Base-by-base conservation (phyloP, 2,329 filamentous ascomycete genomes). In the Periglandula ipomoeae region DNA sequence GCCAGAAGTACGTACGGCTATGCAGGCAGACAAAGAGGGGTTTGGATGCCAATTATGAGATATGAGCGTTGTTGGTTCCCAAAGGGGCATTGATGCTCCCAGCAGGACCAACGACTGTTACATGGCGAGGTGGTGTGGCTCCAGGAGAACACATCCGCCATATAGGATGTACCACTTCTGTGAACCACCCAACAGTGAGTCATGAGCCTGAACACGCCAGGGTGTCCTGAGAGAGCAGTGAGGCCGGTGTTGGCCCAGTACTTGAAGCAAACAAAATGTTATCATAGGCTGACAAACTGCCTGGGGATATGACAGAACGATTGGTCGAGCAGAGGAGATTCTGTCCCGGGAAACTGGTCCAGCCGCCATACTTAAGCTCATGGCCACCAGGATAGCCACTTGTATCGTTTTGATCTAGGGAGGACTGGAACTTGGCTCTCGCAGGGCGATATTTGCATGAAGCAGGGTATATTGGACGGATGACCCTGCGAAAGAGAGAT, bases 1-100 rank as follows among this genome's bases (percentile, higher is more conserved):
- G 35, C 45, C 47, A 32, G 34, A 35, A 50, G n/a, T n/a, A n/a
- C n/a, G 45, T 46, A 39, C 38, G 46, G 50, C 8, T 11, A 44
- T 44, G 43, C 43, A 44, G 15, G 3, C 37, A 39, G 27, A 17
- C 42, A n/a, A n/a, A 17, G 10, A 5, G 42, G n/a, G 30, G 43
- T 8, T 27, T 19, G 43, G n/a, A 19, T 44, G 43, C 10, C 43
- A 13, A 17, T 10, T 32, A 11, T 30, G 20, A 15, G 17, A 32
- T 44, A 34, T n/a, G 30, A 15, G 26, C 22, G 27, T 19, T 34
- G 43, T 44, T 44, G 30, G 43, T 44, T 44, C 17, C 23, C n/a
- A 20, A 17, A 15, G 8, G 20, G 11, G 22, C 13, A n/a, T 42
- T 27, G 39, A 42, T 24, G 19, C 20, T 13, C 20, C 20, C n/a